phyloP scores from a whole-genome alignment of 164 flowering plant species.

The Nelumbo lutea region DNA sequence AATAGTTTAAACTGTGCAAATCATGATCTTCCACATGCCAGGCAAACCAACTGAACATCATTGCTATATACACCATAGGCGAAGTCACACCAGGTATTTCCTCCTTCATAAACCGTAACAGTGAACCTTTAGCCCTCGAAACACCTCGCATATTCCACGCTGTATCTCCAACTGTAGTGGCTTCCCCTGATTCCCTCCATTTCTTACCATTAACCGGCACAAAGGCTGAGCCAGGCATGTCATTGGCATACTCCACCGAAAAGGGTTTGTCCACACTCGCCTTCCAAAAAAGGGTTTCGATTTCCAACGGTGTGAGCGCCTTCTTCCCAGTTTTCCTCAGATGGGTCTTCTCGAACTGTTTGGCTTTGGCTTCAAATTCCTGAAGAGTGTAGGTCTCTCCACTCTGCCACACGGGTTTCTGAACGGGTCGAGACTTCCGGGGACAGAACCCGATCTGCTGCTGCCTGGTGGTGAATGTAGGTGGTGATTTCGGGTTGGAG shows the following conservation, averaged over 20 bases:
- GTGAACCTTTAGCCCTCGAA: conserved; percentile 70
- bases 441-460: conserved; percentile 99
- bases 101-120: conserved; percentile 97
- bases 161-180: conserved; percentile 60
- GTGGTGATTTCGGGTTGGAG: conserved; percentile 24
- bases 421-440: conserved; percentile 65
- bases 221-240: conserved; percentile 97
- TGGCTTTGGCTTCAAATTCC: conserved; percentile 84
- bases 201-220: conserved; percentile 23
- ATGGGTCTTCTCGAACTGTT: conserved; percentile 58
- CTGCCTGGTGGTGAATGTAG: conserved; percentile 88
- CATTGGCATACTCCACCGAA: conserved; percentile 95
- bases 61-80: conserved; percentile 93
- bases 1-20: conserved; percentile 91
- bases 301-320: conserved; percentile 47
- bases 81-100: conserved; percentile 99
- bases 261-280: conserved; percentile 88
- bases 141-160: conserved; percentile 96
- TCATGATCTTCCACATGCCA: conserved; percentile 99
- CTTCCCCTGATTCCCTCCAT: conserved; percentile 33
- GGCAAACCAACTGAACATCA: conserved; percentile 99
- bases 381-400: conserved; percentile 68
- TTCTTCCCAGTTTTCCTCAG: conserved; percentile 44
- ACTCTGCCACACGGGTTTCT: conserved; percentile 95
- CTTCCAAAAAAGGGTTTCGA: conserved; percentile 89